Base-by-base conservation (phyloP, 495 filamentous ascomycete genomes). In the Penicillium goetzii region DNA sequence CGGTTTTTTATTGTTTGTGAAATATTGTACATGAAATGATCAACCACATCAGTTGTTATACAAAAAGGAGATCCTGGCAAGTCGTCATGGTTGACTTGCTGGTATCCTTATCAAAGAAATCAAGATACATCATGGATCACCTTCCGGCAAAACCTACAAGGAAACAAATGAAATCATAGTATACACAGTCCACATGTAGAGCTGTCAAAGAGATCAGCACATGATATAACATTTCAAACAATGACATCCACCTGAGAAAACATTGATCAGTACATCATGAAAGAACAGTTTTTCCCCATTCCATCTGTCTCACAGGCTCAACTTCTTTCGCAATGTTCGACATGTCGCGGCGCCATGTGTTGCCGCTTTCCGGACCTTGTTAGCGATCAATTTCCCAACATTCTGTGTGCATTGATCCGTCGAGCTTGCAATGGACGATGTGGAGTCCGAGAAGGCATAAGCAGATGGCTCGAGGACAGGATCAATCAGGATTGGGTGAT, bases 361-460 rank as follows among this genome's bases (percentile, higher is more conserved):
- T 56, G 45, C 60, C 41, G 15, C 60, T 49, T 50, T 23, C 17
- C 53, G 52, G 15, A 56, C 40, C 30, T 38, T 62, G 25, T 52
- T 55, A 19, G 52, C 38, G 15, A 62, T 38, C 15, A 62, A n/a
- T 26, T 40, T 56, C 1, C 52, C 52, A 30, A 62, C 23, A 47
- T 30, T 62, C 14, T 59, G 28, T n/a, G n/a, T 32, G n/a, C 17
- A 17, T 14, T 15, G 30, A 10, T 33, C 25, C 57, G 33, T 25
- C 10, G 40, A 47, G 40, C 52, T 38, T 11, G 52, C 1, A 12
- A 25, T 43, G 19, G 55, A 40, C 19, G 38, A 25, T 19, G 50
- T 33, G 1, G 50, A 55, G 59, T 36, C 21, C 30, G 50, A 38
- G 30, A 56, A 56, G 25, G 60, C 38, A 28, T 28, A 34, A 17